A percentile compares a stretch with the other conserved stretches of the same genome.
phyloP scores from a whole-genome alignment of 2,329 filamentous ascomycete species.

The Calonectria henricotiae region DNA sequence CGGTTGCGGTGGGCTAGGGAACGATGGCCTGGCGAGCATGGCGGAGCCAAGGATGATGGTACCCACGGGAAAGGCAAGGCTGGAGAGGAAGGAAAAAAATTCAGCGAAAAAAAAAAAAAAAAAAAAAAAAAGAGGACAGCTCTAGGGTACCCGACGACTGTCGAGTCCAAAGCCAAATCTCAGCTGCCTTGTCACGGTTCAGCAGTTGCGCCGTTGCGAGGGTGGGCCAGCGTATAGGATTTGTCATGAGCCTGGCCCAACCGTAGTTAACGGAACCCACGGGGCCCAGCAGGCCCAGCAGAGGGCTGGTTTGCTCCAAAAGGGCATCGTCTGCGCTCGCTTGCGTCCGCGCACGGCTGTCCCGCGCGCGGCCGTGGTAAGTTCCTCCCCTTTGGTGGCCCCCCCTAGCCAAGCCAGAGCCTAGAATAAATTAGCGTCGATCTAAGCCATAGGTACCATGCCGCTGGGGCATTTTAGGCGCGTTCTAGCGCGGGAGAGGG shows the following conservation, averaged over 20 bases:
- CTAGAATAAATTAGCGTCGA: constrained; percentile 2
- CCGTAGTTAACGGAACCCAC: constrained; percentile 16
- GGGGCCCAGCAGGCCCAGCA: constrained; percentile 4
- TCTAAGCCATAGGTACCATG: constrained; percentile 28
- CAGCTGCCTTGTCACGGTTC: constrained; percentile 16
- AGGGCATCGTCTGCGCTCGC: background rate
- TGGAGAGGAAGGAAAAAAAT: constrained; percentile 9
- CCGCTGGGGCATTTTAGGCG: constrained; percentile 27
- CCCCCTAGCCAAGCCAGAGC: background rate
- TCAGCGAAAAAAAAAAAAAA: background rate
- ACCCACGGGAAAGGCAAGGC: constrained; percentile 10
- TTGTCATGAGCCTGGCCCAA: background rate
- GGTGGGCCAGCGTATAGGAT: background rate
- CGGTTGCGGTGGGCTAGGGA: constrained; percentile 13
- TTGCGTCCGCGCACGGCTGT: constrained; percentile 26
- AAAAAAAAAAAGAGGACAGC: constrained; percentile 4
- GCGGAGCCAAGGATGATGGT: background rate
- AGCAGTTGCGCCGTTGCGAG: constrained; percentile 4
- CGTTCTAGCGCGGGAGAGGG: constrained; percentile 31
- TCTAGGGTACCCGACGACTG: constrained; percentile 16
- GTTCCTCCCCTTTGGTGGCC: background rate
- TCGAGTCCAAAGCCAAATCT: background rate
- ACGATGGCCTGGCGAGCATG: constrained; percentile 10
- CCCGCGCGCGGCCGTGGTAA: background rate
- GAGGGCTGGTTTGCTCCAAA: background rate